Evolutionary conservation across 1,139 yeast genomes (phyloP), one percentile per base, ranked within the genome.

Genomic region (Geotrichum aggregatum): DNA sequence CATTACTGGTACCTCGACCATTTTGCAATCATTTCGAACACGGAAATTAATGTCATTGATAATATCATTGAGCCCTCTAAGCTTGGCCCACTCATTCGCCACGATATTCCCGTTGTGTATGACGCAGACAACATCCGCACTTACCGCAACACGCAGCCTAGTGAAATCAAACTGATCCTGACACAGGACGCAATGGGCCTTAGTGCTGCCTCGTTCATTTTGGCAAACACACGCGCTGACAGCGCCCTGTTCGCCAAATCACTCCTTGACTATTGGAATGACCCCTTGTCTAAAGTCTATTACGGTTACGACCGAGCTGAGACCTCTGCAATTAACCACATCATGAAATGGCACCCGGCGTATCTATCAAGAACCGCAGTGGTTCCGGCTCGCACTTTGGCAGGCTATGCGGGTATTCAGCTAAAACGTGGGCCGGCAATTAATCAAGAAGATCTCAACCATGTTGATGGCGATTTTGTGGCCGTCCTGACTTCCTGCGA

Each of bases 301-400:
- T 73, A 71, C 33, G 78, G 78, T 64, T 86, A 87, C 69, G 59
- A 78, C 79, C 58, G 59, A 19, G 58, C 59, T 28, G 83, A 86
- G 2, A 81, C 79, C 57, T 76, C 82, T 11, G 87, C 94, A 0
- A 66, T 91, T 50, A 80, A 88, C 22, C 98, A 92, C 66, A 74
- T 88, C 36, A 72, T 89, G 58, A 96, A 88, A 67, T 92, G 98
- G 98, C 98, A 92, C 66, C 95, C 96, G 11, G 79, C 78, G 47
- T 71, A 84, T 39, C 75, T 91, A 59, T 77, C 85, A 52, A 84
- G 81, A 62, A 75, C 94, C 3, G 85, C 88, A 0, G 69, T 91
- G 11, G 78, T 92, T 0, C 87, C 88, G 5, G 73, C 81, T 41
- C 75, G 80, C 59, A 67, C 76, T n/a, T 73, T 83, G 47, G 76